Conservation (phyloP, 2,329 filamentous ascomycete genomes). For the Eutypella sp. region DNA sequence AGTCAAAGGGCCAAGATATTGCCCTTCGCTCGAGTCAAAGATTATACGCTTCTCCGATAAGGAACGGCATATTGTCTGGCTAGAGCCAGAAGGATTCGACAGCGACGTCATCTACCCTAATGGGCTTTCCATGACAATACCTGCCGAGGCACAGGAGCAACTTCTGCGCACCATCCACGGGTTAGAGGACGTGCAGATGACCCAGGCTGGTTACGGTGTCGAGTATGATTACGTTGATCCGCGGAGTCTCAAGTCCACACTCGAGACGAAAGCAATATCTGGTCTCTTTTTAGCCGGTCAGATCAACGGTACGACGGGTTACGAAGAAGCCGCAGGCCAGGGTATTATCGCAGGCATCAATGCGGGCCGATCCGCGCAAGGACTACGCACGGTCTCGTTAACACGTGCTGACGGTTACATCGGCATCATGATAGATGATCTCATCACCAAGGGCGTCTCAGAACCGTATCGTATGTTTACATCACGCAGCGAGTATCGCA, state of each 20-base stretch:
- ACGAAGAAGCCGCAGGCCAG: conserved; percentile 94
- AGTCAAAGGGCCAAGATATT: conserved; percentile 90
- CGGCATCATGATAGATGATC: conserved; percentile 96
- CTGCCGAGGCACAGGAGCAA: conserved; percentile 77
- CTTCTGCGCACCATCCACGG: conserved; percentile 85
- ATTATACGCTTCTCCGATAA: conserved; percentile 82
- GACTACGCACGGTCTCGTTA: conserved; percentile 61
- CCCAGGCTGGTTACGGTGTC: conserved; percentile 92
- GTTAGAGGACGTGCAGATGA: conserved; percentile 83
- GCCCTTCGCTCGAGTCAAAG: conserved; percentile 92
- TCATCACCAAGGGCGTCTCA: conserved; percentile 92
- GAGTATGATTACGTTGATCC: conserved; percentile 99
- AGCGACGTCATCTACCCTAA: conserved; percentile 92
- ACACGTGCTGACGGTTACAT: conserved; percentile 89
- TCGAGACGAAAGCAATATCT: conserved; percentile 87
- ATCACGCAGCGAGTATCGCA: conserved; percentile 88
- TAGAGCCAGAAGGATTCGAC: conserved; percentile 92
- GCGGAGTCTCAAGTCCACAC: conserved; percentile 75
- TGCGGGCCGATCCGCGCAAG: conserved; percentile 73
- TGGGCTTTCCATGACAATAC: conserved; percentile 94
- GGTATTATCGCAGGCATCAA: conserved; percentile 92
- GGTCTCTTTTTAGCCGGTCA: conserved; percentile 92
- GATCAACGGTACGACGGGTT: conserved; percentile 97
- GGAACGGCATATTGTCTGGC: conserved; percentile 82
- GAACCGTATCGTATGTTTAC: conserved; percentile 99